Evolutionary conservation across 805 yeast genomes (phyloP).

Genomic region (Monosporozyma siamensis): DNA sequence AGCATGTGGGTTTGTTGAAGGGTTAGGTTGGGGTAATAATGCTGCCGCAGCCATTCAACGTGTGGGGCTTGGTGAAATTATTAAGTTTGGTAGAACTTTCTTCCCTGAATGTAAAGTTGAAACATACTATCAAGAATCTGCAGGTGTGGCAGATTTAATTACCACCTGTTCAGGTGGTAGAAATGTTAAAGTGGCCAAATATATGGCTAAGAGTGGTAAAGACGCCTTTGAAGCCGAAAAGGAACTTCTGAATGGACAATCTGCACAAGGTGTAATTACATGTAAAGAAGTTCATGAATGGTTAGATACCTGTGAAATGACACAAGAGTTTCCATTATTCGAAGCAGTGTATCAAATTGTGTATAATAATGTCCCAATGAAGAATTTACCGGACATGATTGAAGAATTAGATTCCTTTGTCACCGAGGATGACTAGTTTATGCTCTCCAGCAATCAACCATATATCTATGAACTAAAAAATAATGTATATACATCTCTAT

Average conservation of each 20-base stretch:
- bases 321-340: slow-evolving; percentile 61
- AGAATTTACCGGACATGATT: slow-evolving; percentile 62
- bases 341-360: slow-evolving; percentile 71
- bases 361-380: slow-evolving; percentile 64
- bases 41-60: slow-evolving; percentile 97
- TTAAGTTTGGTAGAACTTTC: slow-evolving; percentile 73
- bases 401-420: slow-evolving; percentile 35
- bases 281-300: slow-evolving; percentile 86
- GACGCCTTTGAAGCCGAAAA: slow-evolving; percentile 76
- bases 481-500: not conserved
- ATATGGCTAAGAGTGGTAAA: slow-evolving; percentile 72
- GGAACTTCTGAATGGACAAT: slow-evolving; percentile 84
- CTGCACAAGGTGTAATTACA: slow-evolving; percentile 92
- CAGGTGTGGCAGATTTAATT: slow-evolving; percentile 97
- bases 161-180: slow-evolving; percentile 99
- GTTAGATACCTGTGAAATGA: slow-evolving; percentile 39
- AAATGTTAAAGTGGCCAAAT: slow-evolving; percentile 83
- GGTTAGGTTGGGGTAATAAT: slow-evolving; percentile 98
- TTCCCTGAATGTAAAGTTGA: slow-evolving; percentile 64
- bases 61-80: slow-evolving; percentile 85
- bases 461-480: not conserved
- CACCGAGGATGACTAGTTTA: slow-evolving; percentile 5
- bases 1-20: slow-evolving; percentile 96
- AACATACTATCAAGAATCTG: slow-evolving; percentile 88
- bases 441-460: not conserved